Evolutionary conservation across 495 filamentous ascomycete genomes (phyloP), one percentile per base, ranked within the genome.

Genomic region (Penicillium coffeae): DNA sequence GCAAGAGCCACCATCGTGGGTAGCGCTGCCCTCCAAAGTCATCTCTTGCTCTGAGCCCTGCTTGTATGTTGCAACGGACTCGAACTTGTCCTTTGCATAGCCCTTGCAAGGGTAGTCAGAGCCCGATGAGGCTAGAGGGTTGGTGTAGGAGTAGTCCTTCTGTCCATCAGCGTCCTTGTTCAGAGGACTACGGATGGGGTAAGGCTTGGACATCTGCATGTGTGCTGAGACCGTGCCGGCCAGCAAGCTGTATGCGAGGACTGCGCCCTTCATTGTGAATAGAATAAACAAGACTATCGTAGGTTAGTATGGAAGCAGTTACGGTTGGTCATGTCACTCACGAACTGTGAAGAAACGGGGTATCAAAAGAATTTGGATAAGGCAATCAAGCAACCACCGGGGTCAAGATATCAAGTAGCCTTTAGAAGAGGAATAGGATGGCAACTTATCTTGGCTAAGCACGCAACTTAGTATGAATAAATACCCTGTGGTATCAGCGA

Each of bases 1-100:
- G 68, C 90, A 95, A 3, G 87, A 90, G 4, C 91, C 91, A 34
- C 91, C 90, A 35, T 84, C 85, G 63, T 96, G 91, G 7, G 82
- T 81, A 0, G 90, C 91, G 38, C 69, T 72, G 10, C 73, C 73
- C 18, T 60, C 42, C 13, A 76, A 45, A 34, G 66, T 51, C 47
- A 80, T 54, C 8, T 58, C 61, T 40, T 79, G 77, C 9, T 50
- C 40, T 15, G 55, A 45, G 10, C 76, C 77, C 1, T 56, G 65
- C n/a, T 40, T 43, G 56, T 78, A 80, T 32, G 59, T 71, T 0
- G 66, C 73, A 19, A 74, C 66, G 3, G 73, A 72, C 2, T 58
- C 46, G 47, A 75, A 77, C 8, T 65, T 34, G 42, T 79, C 75
- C 4, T 69, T 64, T 14, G 67, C 66, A 35, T 78, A 77, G 25